These are phyloP conservation scores for Hemerocallis citrina DNA, from an alignment of 106 monocot species.

Conservation along the genomic window DNA sequence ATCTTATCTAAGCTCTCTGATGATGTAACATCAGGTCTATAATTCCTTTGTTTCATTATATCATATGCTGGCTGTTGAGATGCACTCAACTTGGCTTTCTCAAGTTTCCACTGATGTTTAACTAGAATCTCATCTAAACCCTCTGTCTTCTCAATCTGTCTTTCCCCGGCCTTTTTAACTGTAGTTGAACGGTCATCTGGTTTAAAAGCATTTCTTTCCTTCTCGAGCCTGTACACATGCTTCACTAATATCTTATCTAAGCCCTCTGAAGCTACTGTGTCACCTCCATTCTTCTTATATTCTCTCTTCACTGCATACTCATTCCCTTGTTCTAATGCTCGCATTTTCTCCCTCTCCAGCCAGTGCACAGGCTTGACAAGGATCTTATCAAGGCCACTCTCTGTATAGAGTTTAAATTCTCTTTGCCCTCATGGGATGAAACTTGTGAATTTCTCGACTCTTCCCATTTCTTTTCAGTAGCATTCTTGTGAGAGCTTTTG, in stretches of 20 bases:
- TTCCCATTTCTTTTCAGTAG: not conserved
- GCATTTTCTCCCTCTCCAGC: constrained; percentile 52
- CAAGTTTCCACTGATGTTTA: constrained; percentile 49
- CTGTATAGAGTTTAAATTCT: constrained; percentile 24
- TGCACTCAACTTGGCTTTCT: constrained; percentile 45
- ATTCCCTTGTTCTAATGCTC: constrained; percentile 14
- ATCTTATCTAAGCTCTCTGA: constrained; percentile 17
- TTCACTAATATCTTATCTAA: constrained; percentile 69
- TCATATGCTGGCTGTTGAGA: constrained; percentile 3
- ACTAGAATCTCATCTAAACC: constrained; percentile 62
- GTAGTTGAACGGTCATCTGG: not conserved
- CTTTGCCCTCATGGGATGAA: constrained; percentile 19
- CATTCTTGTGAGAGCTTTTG: constrained; percentile 22
- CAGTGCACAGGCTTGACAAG: constrained; percentile 42
- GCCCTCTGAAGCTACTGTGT: constrained; percentile 11
- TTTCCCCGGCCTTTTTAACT: constrained; percentile 7
- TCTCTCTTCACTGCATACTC: constrained; percentile 2
- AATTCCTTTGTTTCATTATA: not conserved
- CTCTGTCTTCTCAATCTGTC: constrained; percentile 15
- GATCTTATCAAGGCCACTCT: constrained; percentile 38
- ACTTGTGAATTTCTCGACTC: constrained; percentile 1
- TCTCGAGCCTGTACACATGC: constrained; percentile 62
- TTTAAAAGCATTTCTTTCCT: constrained; percentile 33
- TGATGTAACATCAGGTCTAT: not conserved
- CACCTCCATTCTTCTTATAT: not conserved